phyloP scores from a whole-genome alignment of 75 land plant genomes.

The Cunninghamia lanceolata region DNA sequence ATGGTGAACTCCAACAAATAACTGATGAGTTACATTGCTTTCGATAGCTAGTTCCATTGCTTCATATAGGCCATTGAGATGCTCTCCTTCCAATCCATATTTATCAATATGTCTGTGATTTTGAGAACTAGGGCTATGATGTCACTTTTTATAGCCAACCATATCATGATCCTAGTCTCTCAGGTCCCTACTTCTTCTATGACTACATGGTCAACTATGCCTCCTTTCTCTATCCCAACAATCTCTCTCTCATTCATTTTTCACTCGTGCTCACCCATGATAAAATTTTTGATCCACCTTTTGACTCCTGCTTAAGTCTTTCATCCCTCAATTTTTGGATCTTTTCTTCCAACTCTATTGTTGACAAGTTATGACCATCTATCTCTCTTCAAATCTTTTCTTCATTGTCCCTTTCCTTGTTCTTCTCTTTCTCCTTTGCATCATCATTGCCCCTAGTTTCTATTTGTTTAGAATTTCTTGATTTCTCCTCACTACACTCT shows the following conservation, averaged over 20 bases:
- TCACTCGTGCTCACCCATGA: slow-evolving; percentile 48
- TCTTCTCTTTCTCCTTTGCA: slow-evolving; percentile 13
- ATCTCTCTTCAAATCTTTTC: background rate
- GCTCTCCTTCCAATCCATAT: slow-evolving; percentile 52
- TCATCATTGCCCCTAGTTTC: too few relatives aligned
- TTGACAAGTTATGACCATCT: background rate
- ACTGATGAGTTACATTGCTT: too few relatives aligned
- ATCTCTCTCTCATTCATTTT: slow-evolving; percentile 35
- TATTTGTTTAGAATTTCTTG: slow-evolving; percentile 11
- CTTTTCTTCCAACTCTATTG: slow-evolving; percentile 8
- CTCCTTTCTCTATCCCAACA: slow-evolving; percentile 40
- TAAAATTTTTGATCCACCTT: slow-evolving; percentile 57
- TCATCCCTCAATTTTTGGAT: slow-evolving; percentile 43
- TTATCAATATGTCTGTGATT: slow-evolving; percentile 37
- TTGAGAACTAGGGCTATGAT: slow-evolving; percentile 53
- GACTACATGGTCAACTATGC: slow-evolving; percentile 61
- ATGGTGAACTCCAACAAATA: too few relatives aligned
- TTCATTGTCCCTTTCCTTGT: slow-evolving; percentile 15
- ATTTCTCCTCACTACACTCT: slow-evolving; percentile 21
- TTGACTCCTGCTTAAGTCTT: slow-evolving; percentile 41
- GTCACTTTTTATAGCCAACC: slow-evolving; percentile 60
- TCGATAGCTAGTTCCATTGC: too few relatives aligned
- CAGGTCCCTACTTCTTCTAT: slow-evolving; percentile 63
- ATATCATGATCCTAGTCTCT: slow-evolving; percentile 59
- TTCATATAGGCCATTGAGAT: slow-evolving; percentile 39